These are phyloP conservation scores for Diversispora epigaea DNA, from an alignment of 192 early-diverging fungal genomes.

Conservation along the genomic window DNA sequence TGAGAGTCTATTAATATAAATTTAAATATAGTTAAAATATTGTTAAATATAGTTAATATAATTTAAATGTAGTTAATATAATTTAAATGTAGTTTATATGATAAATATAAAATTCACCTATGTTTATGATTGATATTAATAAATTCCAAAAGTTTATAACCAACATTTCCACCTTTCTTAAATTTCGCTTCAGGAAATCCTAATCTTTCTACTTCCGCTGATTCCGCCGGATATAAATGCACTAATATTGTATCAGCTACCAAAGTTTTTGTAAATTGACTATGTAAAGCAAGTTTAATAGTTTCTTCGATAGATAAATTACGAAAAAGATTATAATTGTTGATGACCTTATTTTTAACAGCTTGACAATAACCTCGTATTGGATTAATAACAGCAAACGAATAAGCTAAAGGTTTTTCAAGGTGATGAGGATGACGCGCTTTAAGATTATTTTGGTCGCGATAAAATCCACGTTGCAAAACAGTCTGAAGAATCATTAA, in stretches of 20 bases:
- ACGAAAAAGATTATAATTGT: conserved; percentile 41
- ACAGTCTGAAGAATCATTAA: too few relatives aligned
- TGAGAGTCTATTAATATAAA: conserved; percentile 42
- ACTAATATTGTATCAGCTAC: conserved; percentile 57
- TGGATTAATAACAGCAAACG: too few relatives aligned
- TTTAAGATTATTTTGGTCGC: conserved; percentile 67
- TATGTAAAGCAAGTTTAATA: conserved; percentile 53
- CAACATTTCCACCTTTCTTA: conserved; percentile 63
- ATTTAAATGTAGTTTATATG: neutral
- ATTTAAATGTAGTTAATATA: neutral
- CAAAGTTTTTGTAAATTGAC: conserved; percentile 47
- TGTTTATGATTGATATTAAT: conserved; percentile 68
- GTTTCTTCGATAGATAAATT: conserved; percentile 53
- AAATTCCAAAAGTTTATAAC: conserved; percentile 67
- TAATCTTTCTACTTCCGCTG: conserved; percentile 45
- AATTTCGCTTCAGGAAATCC: conserved; percentile 50
- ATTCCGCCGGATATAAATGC: conserved; percentile 51
- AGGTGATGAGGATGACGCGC: conserved; percentile 67
- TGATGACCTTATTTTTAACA: conserved; percentile 30
- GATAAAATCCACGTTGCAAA: conserved; percentile 57
- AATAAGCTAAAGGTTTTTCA: neutral
- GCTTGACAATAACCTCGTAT: neutral
- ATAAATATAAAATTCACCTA: conserved; percentile 37
- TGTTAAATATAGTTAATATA: neutral
- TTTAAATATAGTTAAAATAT: neutral